Evolutionary conservation across 371 early-diverging fungal species (phyloP).

Genomic region (Circinella umbellata): DNA sequence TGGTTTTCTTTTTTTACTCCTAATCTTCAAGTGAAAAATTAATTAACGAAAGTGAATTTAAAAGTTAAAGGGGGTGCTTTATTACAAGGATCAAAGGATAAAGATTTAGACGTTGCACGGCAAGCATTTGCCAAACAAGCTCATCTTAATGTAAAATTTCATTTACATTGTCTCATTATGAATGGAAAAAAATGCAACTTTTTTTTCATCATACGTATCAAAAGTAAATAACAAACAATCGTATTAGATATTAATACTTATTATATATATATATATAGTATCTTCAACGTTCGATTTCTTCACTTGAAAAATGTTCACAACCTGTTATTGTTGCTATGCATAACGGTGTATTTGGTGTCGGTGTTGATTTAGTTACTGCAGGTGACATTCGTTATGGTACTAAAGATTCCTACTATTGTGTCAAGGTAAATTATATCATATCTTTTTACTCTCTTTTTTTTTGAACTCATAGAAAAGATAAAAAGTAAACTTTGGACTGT

Average conservation of each 20-base stretch:
- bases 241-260: too few relatives aligned
- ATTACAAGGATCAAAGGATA: too few relatives aligned
- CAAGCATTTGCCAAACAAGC: constrained; percentile 49
- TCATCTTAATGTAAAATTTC: constrained; percentile 34
- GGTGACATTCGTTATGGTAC: constrained; percentile 92
- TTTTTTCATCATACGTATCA: too few relatives aligned
- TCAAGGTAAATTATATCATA: constrained; percentile 60
- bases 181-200: too few relatives aligned
- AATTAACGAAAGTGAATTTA: neutral
- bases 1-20: too few relatives aligned
- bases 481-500: too few relatives aligned
- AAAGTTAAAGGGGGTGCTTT: too few relatives aligned
- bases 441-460: too few relatives aligned
- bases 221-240: too few relatives aligned
- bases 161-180: too few relatives aligned
- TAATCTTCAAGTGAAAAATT: too few relatives aligned
- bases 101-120: constrained; percentile 20
- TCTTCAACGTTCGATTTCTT: constrained; percentile 63
- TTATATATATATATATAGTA: neutral
- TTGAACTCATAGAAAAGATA: too few relatives aligned
- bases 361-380: constrained; percentile 88
- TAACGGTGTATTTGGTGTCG: constrained; percentile 88
- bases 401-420: constrained; percentile 78
- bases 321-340: constrained; percentile 94
- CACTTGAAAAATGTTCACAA: constrained; percentile 83